Base-by-base conservation (phyloP, 768 basidiomycete species). In the Podaxis pistillaris region DNA sequence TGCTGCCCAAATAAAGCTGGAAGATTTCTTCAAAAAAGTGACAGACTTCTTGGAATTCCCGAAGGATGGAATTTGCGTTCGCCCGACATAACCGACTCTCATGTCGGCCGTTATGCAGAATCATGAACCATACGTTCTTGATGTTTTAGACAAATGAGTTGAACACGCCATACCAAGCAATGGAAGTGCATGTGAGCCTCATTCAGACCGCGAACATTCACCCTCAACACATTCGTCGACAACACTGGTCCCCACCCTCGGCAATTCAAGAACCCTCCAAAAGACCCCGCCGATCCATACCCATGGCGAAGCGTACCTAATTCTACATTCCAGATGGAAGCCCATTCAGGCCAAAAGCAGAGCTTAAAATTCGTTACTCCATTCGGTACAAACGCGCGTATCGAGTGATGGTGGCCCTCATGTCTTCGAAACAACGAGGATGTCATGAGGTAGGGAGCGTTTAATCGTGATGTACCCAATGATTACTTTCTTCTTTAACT, bases 401-500 rank as follows among this genome's bases (percentile, higher is more conserved):
- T 24, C 28, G 13, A 24, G 36, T 30, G 6, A 12, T 49, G 55
- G 22, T n/a, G 46, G 22, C 15, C 36, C 33, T 36, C 30, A 37
- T 24, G 12, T 11, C 60, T 62, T 55, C 52, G 26, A 55, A 58
- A 30, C 47, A 62, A 62, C 55, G 61, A 62, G 61, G 61, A 62
- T 49, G 44, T 50, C 61, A 33, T 40, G 61, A 56, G 61, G 55
- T 44, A 36, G 22, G 47, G 36, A 50, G 22, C 53, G 46, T 22
- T 56, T 11, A 19, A 50, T 17, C 19, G 36, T 40, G 30, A 26
- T 40, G 30, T 28, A 15, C 38, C 15, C 11, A 40, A 24, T n/a
- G 37, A 40, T 38, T 52, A 17, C 50, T 15, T 5, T 28, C 47
- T 38, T 46, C 49, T 41, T 28, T 36, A 24, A 15, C 28, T 37